Conservation (phyloP, 2,329 filamentous ascomycete genomes). For the Trichophyton schoenleinii region DNA sequence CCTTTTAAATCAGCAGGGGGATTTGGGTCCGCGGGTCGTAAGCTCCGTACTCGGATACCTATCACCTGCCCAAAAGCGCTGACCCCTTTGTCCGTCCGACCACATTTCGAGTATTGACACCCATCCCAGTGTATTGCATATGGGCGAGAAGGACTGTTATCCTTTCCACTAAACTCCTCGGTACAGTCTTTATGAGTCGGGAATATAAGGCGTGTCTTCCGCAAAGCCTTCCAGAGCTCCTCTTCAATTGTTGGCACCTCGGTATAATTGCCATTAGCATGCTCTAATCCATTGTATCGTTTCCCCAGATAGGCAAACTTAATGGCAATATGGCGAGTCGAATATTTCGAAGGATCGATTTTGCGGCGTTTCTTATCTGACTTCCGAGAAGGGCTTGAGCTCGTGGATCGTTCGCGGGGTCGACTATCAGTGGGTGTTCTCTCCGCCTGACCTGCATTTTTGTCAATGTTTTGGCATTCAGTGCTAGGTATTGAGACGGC, state of each 20-base stretch:
- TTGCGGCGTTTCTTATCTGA: conserved; percentile 36
- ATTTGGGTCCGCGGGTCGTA: conserved; percentile 47
- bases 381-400: conserved; percentile 18
- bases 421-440: background rate
- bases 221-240: conserved; percentile 81
- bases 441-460: conserved; percentile 1
- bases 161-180: conserved; percentile 13
- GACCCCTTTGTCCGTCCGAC: conserved; percentile 81
- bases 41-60: conserved; percentile 68
- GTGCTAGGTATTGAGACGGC: conserved; percentile 23
- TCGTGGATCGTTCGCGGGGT: conserved; percentile 13
- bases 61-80: conserved; percentile 96
- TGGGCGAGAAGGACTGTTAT: conserved; percentile 13
- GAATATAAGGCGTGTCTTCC: conserved; percentile 69
- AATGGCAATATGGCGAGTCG: conserved; percentile 71
- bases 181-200: conserved; percentile 37
- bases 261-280: conserved; percentile 57
- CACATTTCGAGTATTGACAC: conserved; percentile 89
- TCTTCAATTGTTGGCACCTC: conserved; percentile 77
- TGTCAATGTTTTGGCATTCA: conserved; percentile 13
- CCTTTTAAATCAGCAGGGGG: background rate
- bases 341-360: conserved; percentile 70
- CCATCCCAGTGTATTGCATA: conserved; percentile 60
- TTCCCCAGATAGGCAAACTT: conserved; percentile 91
- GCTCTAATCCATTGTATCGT: conserved; percentile 86